Evolutionary conservation across 768 basidiomycete genomes (phyloP), one percentile per base, ranked within the genome.

Genomic region (Suillus discolor): DNA sequence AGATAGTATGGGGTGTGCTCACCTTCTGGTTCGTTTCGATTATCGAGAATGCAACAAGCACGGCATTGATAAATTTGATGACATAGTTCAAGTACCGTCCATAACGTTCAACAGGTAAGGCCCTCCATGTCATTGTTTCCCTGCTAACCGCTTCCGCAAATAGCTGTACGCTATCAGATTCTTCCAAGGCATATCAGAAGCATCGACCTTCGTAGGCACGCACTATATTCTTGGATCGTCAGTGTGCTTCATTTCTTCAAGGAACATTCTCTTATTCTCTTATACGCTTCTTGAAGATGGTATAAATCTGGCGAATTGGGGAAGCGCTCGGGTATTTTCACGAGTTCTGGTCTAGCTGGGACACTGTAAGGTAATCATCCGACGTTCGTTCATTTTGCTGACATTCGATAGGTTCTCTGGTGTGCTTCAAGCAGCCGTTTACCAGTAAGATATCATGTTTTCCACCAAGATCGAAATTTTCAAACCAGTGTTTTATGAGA

Each of bases 171-270:
- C 80, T 36, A 89, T 92, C 66, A 83, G 89, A 11, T 91, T 92
- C 72, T 83, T 91, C 63, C 89, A 90, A 74, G 91, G 88, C 28
- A 79, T 91, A 64, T 84, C 87, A 8, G 91, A 92, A 74, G 84
- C 89, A 0, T 90, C 89, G 9, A 92, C 90, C 2, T 93, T 92
- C 73, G 89, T 89, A 34, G 91, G 91, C 42, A 87, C 88, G 18
- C 89, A 89, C 68, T 89, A 89, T 70, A 79, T 91, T 67, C 85
- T 91, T 20, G 89, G 90, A 68, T 87, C 87, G 89, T 90, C 70
- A 65, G 87, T 82, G 87, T 82, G 2, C 25, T 69, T 28, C 66
- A 57, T 60, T 25, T 42, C 38, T 23, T 25, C 23, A n/a, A 53
- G 25, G 8, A 16, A 64, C 38, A 57, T 23, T 53, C 11, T 39